phyloP scores from a whole-genome alignment of 2,329 filamentous ascomycete species.

The Paecilomyces dactylethromorphus region DNA sequence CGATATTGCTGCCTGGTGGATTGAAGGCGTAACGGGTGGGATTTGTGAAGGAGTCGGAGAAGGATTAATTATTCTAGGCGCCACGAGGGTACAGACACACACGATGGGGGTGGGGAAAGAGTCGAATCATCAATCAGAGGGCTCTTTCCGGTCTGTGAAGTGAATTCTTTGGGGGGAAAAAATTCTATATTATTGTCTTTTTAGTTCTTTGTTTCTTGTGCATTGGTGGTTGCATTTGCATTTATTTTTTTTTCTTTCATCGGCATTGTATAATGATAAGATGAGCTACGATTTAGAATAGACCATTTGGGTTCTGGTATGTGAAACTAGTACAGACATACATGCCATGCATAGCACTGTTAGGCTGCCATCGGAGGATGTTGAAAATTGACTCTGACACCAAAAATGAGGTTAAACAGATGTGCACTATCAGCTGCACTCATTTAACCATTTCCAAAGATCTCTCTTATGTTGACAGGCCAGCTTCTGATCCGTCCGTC shows the following conservation, averaged over 20 bases:
- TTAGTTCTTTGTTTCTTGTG: background rate
- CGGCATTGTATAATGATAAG: background rate
- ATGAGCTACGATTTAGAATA: background rate
- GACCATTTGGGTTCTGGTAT: background rate
- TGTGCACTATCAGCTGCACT: background rate
- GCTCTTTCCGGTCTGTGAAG: background rate
- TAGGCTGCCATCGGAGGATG: background rate
- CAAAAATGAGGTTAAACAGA: background rate
- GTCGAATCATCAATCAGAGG: background rate
- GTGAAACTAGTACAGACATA: background rate
- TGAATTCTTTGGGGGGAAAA: background rate
- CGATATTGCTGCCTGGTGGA: constrained; percentile 53
- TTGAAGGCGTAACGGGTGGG: constrained; percentile 59
- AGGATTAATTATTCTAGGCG: constrained; percentile 44
- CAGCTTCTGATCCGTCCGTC: background rate
- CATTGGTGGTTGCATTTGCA: background rate
- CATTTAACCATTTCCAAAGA: background rate
- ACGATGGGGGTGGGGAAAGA: background rate
- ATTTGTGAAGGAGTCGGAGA: constrained; percentile 58
- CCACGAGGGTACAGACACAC: constrained; percentile 1
- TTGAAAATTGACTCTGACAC: background rate
- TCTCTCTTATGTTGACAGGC: background rate
- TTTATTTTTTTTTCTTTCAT: background rate
- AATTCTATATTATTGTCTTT: background rate
- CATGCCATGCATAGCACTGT: background rate